Percentiles rank a stretch among this genome's conserved stretches.
phyloP scores from a whole-genome alignment of 805 yeast species.

The Nadsonia fulvescens region DNA sequence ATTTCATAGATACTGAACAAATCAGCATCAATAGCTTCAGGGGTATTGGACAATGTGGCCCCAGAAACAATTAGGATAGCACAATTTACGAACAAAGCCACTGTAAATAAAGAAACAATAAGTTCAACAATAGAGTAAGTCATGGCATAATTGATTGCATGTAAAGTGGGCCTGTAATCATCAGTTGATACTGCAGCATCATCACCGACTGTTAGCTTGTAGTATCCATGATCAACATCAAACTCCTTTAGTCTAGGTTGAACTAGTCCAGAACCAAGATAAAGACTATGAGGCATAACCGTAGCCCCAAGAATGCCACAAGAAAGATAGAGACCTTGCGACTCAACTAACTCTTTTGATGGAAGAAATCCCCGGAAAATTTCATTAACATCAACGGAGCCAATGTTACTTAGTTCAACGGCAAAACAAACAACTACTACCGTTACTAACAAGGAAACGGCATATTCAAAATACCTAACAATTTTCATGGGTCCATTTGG shows the following conservation, averaged over 20 bases:
- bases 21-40: conserved; percentile 62
- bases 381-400: conserved; percentile 31
- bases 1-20: conserved; percentile 58
- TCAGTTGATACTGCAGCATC: conserved; percentile 24
- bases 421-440: conserved; percentile 65
- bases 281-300: conserved; percentile 85
- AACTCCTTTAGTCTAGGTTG: conserved; percentile 68
- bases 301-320: conserved; percentile 86
- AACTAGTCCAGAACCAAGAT: conserved; percentile 72
- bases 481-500: conserved; percentile 61
- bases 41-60: conserved; percentile 50
- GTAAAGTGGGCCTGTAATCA: conserved; percentile 47
- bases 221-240: conserved; percentile 40
- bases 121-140: conserved; percentile 59
- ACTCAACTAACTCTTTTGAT: conserved; percentile 33
- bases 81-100: conserved; percentile 75
- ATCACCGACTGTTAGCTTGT: conserved; percentile 10
- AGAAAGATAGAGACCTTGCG: conserved; percentile 53
- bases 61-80: conserved; percentile 74
- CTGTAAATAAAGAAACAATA: conserved; percentile 47
- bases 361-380: conserved; percentile 61
- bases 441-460: conserved; percentile 53
- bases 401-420: conserved; percentile 34
- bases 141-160: conserved; percentile 57
- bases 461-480: conserved; percentile 58